Evolutionary conservation across 257 asterid species (phyloP), one percentile per base, ranked within the genome.

Genomic region (Marsdenia floribunda): DNA sequence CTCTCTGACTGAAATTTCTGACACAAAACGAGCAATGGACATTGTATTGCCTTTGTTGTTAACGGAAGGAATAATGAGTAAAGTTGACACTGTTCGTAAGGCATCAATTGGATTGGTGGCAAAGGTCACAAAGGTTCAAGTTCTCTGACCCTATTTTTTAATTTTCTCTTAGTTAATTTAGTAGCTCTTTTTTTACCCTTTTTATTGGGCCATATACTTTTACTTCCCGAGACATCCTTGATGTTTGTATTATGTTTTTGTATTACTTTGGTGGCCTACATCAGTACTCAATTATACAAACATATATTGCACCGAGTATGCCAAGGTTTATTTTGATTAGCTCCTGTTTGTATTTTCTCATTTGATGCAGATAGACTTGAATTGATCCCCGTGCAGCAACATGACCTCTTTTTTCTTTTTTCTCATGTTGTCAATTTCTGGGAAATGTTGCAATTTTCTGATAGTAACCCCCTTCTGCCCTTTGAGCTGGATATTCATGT

Each of bases 61-160:
- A 57, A 89, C 95, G 44, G 99, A 94, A 15, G 99, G 99, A 75
- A 94, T 94, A 78, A 86, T 92, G 96, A 94, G 91, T 85, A 94
- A 92, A 86, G 96, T 94, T 29, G 96, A 92, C 6, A 90, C 55
- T 82, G 85, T 94, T 80, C 97, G 99, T 61, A 94, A 92, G 90
- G 96, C 94, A 70, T 93, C 99, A 77, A 92, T 94, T 84, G 93
- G 83, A 77, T 82, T 94, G 86, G 97, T 90, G 60, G 87, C 93
- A 26, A 94, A 87, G 80, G 90, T 94, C 21, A 96, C 95, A 2
- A 94, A 94, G 99, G 99, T 94, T 75, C 78, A 54, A 58, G 4
- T 29, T 21, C 75, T 68, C 6, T 52, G 16, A 42, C 37, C 29
- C 33, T 55, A 35, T 42, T 50, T 0, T 29, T 26, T 15, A 21